phyloP scores from a whole-genome alignment of 2,329 filamentous ascomycete species.

The Nectriaceae sp. region DNA sequence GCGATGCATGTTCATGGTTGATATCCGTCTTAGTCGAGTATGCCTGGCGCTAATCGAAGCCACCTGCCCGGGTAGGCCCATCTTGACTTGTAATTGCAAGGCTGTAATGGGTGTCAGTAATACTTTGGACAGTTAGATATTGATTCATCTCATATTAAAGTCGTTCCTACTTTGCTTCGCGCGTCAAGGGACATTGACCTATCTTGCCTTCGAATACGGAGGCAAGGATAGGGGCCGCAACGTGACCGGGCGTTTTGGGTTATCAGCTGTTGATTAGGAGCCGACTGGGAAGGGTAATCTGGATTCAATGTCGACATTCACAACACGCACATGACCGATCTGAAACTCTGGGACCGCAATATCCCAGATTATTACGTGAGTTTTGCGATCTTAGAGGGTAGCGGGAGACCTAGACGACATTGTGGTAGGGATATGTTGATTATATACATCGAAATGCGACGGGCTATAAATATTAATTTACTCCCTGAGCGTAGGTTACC shows the following conservation, averaged over 20 bases:
- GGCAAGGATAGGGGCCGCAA: constrained; percentile 29
- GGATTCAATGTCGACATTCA: constrained; percentile 40
- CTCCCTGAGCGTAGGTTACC: constrained; percentile 75
- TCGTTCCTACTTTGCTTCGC: constrained; percentile 76
- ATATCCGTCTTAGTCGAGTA: constrained; percentile 43
- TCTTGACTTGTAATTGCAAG: constrained; percentile 34
- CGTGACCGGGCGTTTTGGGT: constrained; percentile 34
- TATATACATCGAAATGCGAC: constrained; percentile 78
- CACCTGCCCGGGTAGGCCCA: constrained; percentile 30
- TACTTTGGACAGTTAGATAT: constrained; percentile 35
- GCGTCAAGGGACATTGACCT: constrained; percentile 78
- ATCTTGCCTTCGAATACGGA: constrained; percentile 76
- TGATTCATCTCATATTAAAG: constrained; percentile 69
- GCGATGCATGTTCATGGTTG: constrained; percentile 33
- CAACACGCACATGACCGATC: constrained; percentile 40
- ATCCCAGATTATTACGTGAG: constrained; percentile 34
- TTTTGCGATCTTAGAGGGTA: constrained; percentile 32
- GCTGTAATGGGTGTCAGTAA: constrained; percentile 36
- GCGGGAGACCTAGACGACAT: constrained; percentile 64
- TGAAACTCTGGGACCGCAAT: constrained; percentile 37
- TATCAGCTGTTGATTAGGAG: constrained; percentile 35
- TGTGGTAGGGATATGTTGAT: constrained; percentile 74
- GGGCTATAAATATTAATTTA: constrained; percentile 77
- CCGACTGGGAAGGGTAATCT: constrained; percentile 31
- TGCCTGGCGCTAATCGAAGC: constrained; percentile 47